These are phyloP conservation scores for Fusarium sp. DNA, from an alignment of 2,329 filamentous ascomycete species.

Conservation along the genomic window DNA sequence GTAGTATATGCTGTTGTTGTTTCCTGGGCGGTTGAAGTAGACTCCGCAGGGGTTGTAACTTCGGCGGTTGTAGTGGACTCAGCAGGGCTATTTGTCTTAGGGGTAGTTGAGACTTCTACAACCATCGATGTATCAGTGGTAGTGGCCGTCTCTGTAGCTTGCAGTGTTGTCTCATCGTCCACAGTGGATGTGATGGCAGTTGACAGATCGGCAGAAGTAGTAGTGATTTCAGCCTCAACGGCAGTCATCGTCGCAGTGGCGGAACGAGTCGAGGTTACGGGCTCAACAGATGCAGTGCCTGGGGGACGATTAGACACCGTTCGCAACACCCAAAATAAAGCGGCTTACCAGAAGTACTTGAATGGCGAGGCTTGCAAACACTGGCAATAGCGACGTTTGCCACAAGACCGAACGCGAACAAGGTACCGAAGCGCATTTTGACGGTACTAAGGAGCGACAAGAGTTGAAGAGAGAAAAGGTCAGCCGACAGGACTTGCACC, in stretches of 20 bases:
- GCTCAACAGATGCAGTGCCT: not conserved
- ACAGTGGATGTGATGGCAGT: not conserved
- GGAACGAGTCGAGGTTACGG: not conserved
- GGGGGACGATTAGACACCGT: too few species aligned
- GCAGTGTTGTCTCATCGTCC: not conserved
- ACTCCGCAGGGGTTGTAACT: rapidly evolving
- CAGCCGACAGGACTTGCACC: too few species aligned
- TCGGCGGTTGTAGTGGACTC: not conserved
- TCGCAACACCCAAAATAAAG: too few species aligned
- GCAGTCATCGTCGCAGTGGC: not conserved
- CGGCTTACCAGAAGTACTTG: not conserved
- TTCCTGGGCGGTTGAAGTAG: not conserved
- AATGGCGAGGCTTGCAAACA: not conserved
- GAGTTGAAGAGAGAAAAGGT: too few species aligned
- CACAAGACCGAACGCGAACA: not conserved
- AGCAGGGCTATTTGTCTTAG: not conserved
- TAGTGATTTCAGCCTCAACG: not conserved
- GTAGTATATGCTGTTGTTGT: not conserved
- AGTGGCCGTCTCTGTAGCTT: not conserved
- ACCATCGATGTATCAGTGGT: not conserved
- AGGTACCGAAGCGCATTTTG: not conserved
- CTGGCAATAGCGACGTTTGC: not conserved
- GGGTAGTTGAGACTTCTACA: not conserved
- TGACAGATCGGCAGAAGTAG: not conserved
- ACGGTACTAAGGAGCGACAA: not conserved